Evolutionary conservation across 2,329 filamentous ascomycete genomes (phyloP), one percentile per base, ranked within the genome.

Genomic region (Apiospora phragmitis): DNA sequence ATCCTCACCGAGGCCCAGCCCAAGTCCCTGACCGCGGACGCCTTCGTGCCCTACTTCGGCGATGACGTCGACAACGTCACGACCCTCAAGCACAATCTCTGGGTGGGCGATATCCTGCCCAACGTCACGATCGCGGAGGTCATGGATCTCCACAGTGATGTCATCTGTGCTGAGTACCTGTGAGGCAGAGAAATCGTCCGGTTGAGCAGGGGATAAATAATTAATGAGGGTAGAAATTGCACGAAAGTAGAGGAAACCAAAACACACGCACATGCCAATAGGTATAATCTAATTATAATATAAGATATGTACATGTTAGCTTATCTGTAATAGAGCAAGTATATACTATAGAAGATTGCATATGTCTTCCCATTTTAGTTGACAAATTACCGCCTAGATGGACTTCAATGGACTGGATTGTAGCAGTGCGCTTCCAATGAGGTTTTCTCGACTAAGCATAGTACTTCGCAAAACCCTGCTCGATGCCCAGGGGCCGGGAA

Each of bases 101-200:
- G 76, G 76, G 74, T 74, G 11, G 75, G 70, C 0, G 70, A 69
- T 6, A 74, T 77, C 6, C 38, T 77, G 72, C 71, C 71, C n/a
- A 78, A 78, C 55, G 62, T 71, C n/a, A 78, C 76, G 0, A 77
- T 77, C 49, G 73, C 69, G 4, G 77, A 77, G 62, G 76, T 78
- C 1, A 77, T 78, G 75, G 73, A 78, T 68, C 68, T 72, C 0
- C 68, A 71, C 18, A 68, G 69, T 1, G 73, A 71, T 21, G 73
- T 77, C 5, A 72, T 77, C 18, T 78, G 77, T 55, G 70, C 71
- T 1, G 73, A 77, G 59, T 78, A 76, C 47, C 32, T 71, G 45
- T 69, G 67, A 68, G 51, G 24, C 6, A 7, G 42, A 16, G 42
- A 21, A 16, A 16, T 21, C 18, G 18, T 43, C 0, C 1, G 6